Conservation (phyloP, 345 rosid species). For the Cochlearia excelsa region DNA sequence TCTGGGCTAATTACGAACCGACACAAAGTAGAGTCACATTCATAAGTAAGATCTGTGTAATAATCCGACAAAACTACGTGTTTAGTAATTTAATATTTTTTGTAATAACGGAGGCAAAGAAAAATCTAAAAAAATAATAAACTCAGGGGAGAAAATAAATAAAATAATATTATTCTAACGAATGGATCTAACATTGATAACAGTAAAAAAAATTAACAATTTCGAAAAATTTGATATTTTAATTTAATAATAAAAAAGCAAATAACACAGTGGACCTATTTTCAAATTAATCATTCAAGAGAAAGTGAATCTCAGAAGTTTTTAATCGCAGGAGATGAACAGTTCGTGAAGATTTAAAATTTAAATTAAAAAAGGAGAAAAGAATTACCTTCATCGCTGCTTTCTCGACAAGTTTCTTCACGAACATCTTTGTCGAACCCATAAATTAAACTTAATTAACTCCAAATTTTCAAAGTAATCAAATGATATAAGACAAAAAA, state of each 20-base stretch:
- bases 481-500: not conserved
- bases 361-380: not conserved
- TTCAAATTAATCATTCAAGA: too few relatives aligned
- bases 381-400: conserved; percentile 35
- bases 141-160: too few relatives aligned
- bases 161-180: too few relatives aligned
- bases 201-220: conserved; percentile 3
- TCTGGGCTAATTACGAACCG: conserved; percentile 31
- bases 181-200: too few relatives aligned
- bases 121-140: not conserved
- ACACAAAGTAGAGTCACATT: conserved; percentile 18
- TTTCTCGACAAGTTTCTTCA: conserved; percentile 37
- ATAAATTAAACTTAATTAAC: not conserved
- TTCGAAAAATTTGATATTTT: too few relatives aligned
- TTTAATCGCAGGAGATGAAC: conserved; percentile 16
- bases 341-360: not conserved
- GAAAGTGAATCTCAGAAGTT: too few relatives aligned
- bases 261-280: too few relatives aligned
- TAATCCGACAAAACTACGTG: conserved; percentile 8
- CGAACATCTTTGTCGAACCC: conserved; percentile 31
- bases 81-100: not conserved
- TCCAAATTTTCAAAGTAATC: conserved; percentile 6
- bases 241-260: too few relatives aligned
- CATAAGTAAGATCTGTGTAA: conserved; percentile 26
- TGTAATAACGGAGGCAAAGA: conserved; percentile 2